Evolutionary conservation across 2,329 filamentous ascomycete species (phyloP), one percentile per base, ranked within the genome.

Genomic region (Venturia pyrina): DNA sequence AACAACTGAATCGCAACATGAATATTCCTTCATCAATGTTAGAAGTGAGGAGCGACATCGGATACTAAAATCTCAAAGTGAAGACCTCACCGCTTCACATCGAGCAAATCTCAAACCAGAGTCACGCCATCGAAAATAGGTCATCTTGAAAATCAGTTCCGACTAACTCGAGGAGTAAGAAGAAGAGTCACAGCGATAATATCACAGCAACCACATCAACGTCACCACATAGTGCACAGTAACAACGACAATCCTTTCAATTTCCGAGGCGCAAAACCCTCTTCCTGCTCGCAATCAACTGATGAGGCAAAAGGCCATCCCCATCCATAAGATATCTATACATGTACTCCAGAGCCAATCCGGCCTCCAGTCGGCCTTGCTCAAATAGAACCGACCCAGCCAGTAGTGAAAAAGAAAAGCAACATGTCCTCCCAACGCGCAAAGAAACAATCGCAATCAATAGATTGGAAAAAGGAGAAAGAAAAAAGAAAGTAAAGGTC

Each of bases 261-360:
- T 34, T 59, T 37, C 28, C 28, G 19, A 21, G 53, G 32, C 53
- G 6, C 53, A 59, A 59, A 59, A 59, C 53, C 53, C 53, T 59
- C 53, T 15, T 59, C 28, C 15, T 37, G 19, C 19, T 37, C 53
- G 53, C 28, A 59, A 34, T 59, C 53, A 59, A 59, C 32, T 32
- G 53, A 28, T 24, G 48, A 59, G 53, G 53, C 53, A 59, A 59
- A 59, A 59, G 21, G 53, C 53, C 53, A 15, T 59, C 53, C 53
- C 53, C 53, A 37, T n/a, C 32, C 53, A 34, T 59, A 37, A 59
- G 53, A 59, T 59, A 59, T 59, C 28, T 59, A 59, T 59, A 59
- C 53, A 59, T 59, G 28, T 59, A 59, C 53, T 59, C 53, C 53
- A 59, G 53, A 59, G 53, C 53, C 53, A 34, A 59, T 8, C 53